These are phyloP conservation scores for Daldinia vernicosa DNA, from an alignment of 495 filamentous ascomycete genomes.

Conservation along the genomic window DNA sequence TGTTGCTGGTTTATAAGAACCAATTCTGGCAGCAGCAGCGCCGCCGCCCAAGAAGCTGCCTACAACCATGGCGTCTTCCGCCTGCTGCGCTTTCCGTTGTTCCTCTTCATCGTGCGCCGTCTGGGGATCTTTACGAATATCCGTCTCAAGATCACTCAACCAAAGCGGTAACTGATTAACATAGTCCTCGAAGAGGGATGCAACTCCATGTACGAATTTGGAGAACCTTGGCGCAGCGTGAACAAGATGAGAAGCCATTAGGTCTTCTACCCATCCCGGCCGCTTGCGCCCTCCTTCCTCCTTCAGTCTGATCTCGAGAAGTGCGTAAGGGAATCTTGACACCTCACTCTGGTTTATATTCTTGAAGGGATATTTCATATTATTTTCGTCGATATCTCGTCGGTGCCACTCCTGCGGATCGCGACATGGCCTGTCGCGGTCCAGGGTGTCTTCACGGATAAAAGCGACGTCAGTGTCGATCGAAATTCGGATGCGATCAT, in stretches of 20 bases:
- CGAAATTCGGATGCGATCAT: conserved; percentile 88
- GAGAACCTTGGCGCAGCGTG: conserved; percentile 90
- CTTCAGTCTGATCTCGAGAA: conserved; percentile 92
- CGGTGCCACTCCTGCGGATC: conserved; percentile 92
- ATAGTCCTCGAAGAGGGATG: conserved; percentile 90
- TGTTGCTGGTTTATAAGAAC: conserved; percentile 62
- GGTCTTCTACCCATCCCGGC: conserved; percentile 86
- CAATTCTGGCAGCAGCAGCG: conserved; percentile 42
- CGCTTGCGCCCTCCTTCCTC: conserved; percentile 71
- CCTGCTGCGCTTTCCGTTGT: conserved; percentile 76
- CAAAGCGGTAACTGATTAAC: conserved; percentile 98
- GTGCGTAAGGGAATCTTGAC: conserved; percentile 86
- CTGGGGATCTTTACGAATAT: conserved; percentile 92
- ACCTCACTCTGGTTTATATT: conserved; percentile 90
- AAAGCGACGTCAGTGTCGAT: conserved; percentile 93
- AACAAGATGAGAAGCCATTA: conserved; percentile 91
- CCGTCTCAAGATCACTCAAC: conserved; percentile 86
- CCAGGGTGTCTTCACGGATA: conserved; percentile 90
- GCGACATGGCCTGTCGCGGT: conserved; percentile 83
- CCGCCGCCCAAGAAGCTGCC: conserved; percentile 77
- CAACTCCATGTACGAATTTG: conserved; percentile 95
- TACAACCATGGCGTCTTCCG: conserved; percentile 87
- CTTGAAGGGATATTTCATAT: conserved; percentile 86
- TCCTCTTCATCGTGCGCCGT: conserved; percentile 92
- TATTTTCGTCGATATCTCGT: conserved; percentile 80